Base-by-base conservation (phyloP, 306 rosid species). In the Hippophae tibetana region DNA sequence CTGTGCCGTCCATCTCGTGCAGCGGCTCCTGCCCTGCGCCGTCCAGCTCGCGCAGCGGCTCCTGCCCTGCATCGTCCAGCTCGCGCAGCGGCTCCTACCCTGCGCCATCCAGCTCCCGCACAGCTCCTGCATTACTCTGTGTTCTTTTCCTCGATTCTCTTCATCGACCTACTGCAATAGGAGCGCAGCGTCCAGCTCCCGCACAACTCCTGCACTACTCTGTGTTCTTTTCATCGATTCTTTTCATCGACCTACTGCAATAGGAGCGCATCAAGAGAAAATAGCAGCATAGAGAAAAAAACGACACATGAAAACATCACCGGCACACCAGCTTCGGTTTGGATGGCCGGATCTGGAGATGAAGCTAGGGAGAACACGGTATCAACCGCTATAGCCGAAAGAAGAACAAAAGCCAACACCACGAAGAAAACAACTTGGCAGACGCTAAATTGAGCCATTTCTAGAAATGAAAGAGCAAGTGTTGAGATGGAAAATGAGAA, bases 311-410 rank as follows among this genome's bases (percentile, higher is more conserved):
- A 65, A 65, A 64, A 56, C 1, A 78, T 74, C 50, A 72, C 63
- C 45, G 71, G 57, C 64, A 66, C 52, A 63, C 83, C 92, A 50
- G 81, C 74, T 65, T 85, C 92, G n/a, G 64, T 46, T 1, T 67
- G 74, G 61, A 72, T 57, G 1, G 77, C 54, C 0, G 90, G 90
- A 2, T 79, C 52, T 0, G 85, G 87, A 0, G 87, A 1, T 27
- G 38, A 27, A 27, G 38, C 76, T 0, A 73, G 79, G 0, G 75
- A 77, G 27, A 47, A 47, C 48, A 69, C 80, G 13, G 63, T 47
- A 25, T 51, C 71, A 46, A 76, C 73, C 1, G 76, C 81, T 25
- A 38, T 45, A 13, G 56, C 87, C 3, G 56, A 67, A 56, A 76
- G 56, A 45, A 77, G 75, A 60, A 69, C 71, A 58, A 58, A 27